These are phyloP conservation scores for Spathaspora passalidarum DNA, from an alignment of 805 yeast genomes.

Conservation along the genomic window DNA sequence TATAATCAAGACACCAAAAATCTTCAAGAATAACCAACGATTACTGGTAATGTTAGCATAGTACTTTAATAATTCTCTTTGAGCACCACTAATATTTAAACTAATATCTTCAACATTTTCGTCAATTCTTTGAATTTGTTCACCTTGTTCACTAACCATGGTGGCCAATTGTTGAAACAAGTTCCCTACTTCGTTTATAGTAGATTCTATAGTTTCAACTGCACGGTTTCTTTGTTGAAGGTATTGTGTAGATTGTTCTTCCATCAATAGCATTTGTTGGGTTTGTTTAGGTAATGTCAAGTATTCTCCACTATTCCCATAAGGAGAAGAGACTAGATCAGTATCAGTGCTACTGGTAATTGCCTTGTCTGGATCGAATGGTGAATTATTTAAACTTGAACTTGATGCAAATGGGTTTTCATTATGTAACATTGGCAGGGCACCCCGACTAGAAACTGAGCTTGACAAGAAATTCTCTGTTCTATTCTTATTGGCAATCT, in stretches of 20 bases:
- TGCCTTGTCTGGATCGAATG: slow-evolving; percentile 20
- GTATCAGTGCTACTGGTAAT: neutral
- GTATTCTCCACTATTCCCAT: slow-evolving; percentile 40
- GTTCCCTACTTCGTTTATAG: slow-evolving; percentile 94
- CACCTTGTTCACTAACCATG: slow-evolving; percentile 98
- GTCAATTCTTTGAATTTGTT: slow-evolving; percentile 91
- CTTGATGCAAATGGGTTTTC: slow-evolving; percentile 37
- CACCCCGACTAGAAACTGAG: slow-evolving; percentile 25
- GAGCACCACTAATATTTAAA: slow-evolving; percentile 89
- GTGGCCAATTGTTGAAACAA: slow-evolving; percentile 92
- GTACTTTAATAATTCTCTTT: slow-evolving; percentile 86
- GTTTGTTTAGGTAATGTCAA: slow-evolving; percentile 82
- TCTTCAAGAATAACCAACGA: slow-evolving; percentile 86
- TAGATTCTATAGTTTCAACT: slow-evolving; percentile 94
- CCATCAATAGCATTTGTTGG: slow-evolving; percentile 66
- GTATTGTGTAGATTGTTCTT: slow-evolving; percentile 75
- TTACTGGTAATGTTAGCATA: slow-evolving; percentile 84
- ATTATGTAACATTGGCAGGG: slow-evolving; percentile 23
- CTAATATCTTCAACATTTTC: slow-evolving; percentile 92
- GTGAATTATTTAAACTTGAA: neutral
- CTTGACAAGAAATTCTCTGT: slow-evolving; percentile 76
- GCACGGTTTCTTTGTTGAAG: slow-evolving; percentile 83
- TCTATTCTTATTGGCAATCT: slow-evolving; percentile 73
- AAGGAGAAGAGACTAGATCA: slow-evolving; percentile 21
- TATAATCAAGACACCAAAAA: slow-evolving; percentile 81